A percentile compares a stretch with the other conserved stretches of the same genome.
These are phyloP conservation scores for Lyophyllum atratum DNA, from an alignment of 768 basidiomycete genomes.

Conservation along the genomic window DNA sequence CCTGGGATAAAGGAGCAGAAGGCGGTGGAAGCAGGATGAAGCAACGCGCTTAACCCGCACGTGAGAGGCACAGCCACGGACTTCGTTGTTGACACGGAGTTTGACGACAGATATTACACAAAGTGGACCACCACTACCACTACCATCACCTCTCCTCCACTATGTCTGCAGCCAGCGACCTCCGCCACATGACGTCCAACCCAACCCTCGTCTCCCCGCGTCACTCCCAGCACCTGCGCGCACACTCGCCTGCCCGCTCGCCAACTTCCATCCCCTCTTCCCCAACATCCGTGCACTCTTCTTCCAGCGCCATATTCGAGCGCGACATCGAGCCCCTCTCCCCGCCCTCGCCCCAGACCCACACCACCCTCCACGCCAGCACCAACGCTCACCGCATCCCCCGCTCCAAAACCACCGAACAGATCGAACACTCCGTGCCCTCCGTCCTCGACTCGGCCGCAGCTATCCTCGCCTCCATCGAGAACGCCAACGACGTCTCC, in stretches of 20 bases:
- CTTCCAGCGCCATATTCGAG: constrained; percentile 90
- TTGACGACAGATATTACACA: constrained; percentile 1
- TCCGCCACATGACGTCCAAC: constrained; percentile 58
- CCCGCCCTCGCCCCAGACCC: constrained; percentile 36
- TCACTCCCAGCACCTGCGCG: constrained; percentile 50
- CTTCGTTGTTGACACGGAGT: background rate
- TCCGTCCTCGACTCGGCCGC: constrained; percentile 86
- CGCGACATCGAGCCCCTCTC: constrained; percentile 79
- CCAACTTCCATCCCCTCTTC: constrained; percentile 79
- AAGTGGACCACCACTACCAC: constrained; percentile 1
- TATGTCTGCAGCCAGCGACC: constrained; percentile 30
- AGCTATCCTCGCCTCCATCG: constrained; percentile 56
- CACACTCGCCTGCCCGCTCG: constrained; percentile 41
- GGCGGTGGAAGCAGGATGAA: background rate
- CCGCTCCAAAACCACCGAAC: constrained; percentile 69
- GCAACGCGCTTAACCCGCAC: background rate
- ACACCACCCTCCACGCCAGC: constrained; percentile 18
- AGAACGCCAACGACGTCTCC: constrained; percentile 52
- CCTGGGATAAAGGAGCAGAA: background rate
- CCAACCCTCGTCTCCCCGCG: constrained; percentile 43
- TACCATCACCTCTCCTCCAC: background rate
- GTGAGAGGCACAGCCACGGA: constrained; percentile 3
- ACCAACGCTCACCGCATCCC: constrained; percentile 74
- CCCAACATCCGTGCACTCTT: constrained; percentile 79
- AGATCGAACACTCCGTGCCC: constrained; percentile 79